These are phyloP conservation scores for Penicillium aurantiogriseum DNA, from an alignment of 2,329 filamentous ascomycete species.

Conservation along the genomic window DNA sequence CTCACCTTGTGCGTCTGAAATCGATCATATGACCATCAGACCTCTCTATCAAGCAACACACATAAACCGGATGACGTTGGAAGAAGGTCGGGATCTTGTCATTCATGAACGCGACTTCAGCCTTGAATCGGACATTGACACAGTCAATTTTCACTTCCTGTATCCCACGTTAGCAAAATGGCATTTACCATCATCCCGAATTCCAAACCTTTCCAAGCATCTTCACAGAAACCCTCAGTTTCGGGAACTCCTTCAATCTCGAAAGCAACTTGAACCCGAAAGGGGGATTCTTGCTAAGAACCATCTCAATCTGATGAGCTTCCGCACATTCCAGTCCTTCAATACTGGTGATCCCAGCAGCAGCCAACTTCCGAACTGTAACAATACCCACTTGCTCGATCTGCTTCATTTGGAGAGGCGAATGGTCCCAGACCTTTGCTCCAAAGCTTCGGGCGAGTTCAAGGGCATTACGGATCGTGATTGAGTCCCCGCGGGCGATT, in stretches of 20 bases:
- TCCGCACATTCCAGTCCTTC: constrained; percentile 67
- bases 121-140: constrained; percentile 62
- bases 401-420: constrained; percentile 76
- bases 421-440: constrained; percentile 78
- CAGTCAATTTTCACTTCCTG: constrained; percentile 38
- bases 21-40: constrained; percentile 68
- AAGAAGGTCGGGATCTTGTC: constrained; percentile 60
- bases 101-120: constrained; percentile 71
- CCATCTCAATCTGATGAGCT: constrained; percentile 69
- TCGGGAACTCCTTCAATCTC: constrained; percentile 69
- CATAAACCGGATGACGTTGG: constrained; percentile 61
- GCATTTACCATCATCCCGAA: constrained; percentile 30
- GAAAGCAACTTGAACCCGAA: constrained; percentile 71
- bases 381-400: constrained; percentile 74
- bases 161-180: constrained; percentile 10
- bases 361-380: constrained; percentile 69
- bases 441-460: constrained; percentile 75
- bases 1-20: constrained; percentile 61
- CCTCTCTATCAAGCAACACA: constrained; percentile 73
- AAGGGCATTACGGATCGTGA: constrained; percentile 66
- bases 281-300: constrained; percentile 76
- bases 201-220: constrained; percentile 47
- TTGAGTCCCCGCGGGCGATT: constrained; percentile 60
- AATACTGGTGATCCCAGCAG: constrained; percentile 69
- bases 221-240: constrained; percentile 56